Base-by-base conservation (phyloP, 805 yeast species). In the Kregervanrija delftensis region DNA sequence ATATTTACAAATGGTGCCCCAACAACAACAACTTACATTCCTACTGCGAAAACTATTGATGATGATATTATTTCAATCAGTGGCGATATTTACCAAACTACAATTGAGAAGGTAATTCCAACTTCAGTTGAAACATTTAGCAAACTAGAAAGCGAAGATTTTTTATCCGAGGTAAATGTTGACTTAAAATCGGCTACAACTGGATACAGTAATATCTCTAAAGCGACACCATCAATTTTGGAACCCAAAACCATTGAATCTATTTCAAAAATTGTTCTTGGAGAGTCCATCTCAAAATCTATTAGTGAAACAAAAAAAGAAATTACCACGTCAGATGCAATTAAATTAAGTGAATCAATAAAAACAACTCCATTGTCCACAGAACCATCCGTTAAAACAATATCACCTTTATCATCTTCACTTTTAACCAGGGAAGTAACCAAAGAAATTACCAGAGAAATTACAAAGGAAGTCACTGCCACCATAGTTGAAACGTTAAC, bases 391-490 rank as follows among this genome's bases (percentile, higher is more conserved):
- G 33, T 30, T 30, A 14, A 37, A 2, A 17, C 10, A 11, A 2
- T 33, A 14, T 5, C 35, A 33, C 9, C 35, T 5, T 14, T 33
- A 33, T n/a, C 35, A 33, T n/a, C 35, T 33, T 11, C 37, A 14
- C n/a, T 33, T 5, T 36, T 22, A 12, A 35, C 30, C 10, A 39
- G 34, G 15, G 42, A 45, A 12, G 30, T 41, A 6, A 44, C 49
- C 5, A 43, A 31, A n/a, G 54, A 50, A 39, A 13, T 44, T 11
- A 33, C 33, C n/a, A 48, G 41, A 31, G 54, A 48, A 37, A n/a
- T 47, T 11, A 48, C 47, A 3, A 38, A 43, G 8, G 28, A 33
- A 31, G 34, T 47, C 5, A 16, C 42, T 6, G 28, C 14, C 16
- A 16, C 16, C 11, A 5, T 11, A 15, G 11, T 17, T n/a, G 32